Base-by-base conservation (phyloP, 371 early-diverging fungal genomes). In the Neoconidiobolus thromboides region DNA sequence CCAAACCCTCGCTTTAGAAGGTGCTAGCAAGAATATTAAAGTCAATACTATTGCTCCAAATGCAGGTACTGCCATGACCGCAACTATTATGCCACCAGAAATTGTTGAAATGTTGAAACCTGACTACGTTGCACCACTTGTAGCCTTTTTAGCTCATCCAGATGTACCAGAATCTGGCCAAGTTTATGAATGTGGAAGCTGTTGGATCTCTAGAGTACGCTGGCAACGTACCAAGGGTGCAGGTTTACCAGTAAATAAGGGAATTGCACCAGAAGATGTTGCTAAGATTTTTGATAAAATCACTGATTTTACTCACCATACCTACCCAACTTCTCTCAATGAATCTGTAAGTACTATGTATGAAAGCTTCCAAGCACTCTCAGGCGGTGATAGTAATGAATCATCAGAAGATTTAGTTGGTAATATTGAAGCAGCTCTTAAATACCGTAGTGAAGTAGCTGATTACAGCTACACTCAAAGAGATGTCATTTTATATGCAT, bases 51-150 rank as follows among this genome's bases (percentile, higher is more conserved):
- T 98, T 72, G 97, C 96, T n/a, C 98, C 98, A 61, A 81, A 92
- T 71, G 97, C 98, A 53, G 97, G 93, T 39, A 91, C 93, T 39
- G 77, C 90, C 60, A 96, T 98, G 95, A 96, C 96, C 93, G 97
- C 91, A 66, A 91, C 94, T 53, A 81, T 95, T 58, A 77, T 96
- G 81, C 96, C 96, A 43, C 87, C 89, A 43, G 98, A 94, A 55
- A 77, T 96, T 61, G 80, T 96, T 57, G 85, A 81, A 10, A 76
- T 85, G 36, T 79, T 98, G 44, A 96, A 93, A 75, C 98, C 98
- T 61, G 93, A 97, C 65, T 93, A 83, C 70, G 86, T 95, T 49
- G 87, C 92, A 10, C 97, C 97, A 12, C 74, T 98, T 52, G 97
- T 96, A 47, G 89, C 81, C 44, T 94, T 81, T 69, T 81, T 98